Conservation (phyloP, 352 stramenopile genomes). For the Globisporangium orthogonon region DNA sequence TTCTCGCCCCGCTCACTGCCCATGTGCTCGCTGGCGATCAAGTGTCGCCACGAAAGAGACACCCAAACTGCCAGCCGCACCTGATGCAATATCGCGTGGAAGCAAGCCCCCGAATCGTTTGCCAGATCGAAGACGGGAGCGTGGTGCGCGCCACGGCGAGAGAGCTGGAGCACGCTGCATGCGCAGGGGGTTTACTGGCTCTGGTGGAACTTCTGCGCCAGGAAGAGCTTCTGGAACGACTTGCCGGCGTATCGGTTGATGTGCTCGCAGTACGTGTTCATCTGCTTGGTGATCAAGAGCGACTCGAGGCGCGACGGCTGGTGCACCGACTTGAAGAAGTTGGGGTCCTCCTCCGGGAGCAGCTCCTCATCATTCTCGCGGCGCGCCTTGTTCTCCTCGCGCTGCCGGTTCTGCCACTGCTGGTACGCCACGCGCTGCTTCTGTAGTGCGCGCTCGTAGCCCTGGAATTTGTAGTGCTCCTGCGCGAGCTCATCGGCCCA, state of each 20-base stretch:
- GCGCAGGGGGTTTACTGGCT: conserved; percentile 27
- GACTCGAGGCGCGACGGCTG: conserved; percentile 85
- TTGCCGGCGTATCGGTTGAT: conserved; percentile 89
- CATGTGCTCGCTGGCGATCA: not conserved
- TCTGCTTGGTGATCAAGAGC: conserved; percentile 89
- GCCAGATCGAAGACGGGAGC: too few relatives aligned
- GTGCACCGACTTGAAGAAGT: conserved; percentile 85
- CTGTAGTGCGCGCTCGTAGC: conserved; percentile 81
- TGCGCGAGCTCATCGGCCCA: conserved; percentile 96
- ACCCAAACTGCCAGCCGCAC: not conserved
- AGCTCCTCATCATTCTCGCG: conserved; percentile 72
- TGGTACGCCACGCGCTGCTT: conserved; percentile 81
- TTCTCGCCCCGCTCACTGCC: not conserved
- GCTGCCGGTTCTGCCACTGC: conserved; percentile 84
- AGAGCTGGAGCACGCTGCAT: too few relatives aligned
- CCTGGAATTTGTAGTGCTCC: conserved; percentile 93
- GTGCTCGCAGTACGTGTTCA: conserved; percentile 91
- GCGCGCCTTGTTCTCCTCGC: conserved; percentile 84
- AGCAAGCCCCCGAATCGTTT: too few relatives aligned
- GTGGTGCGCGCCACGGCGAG: too few relatives aligned
- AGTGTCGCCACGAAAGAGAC: too few relatives aligned
- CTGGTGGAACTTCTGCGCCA: conserved; percentile 87
- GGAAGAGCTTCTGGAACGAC: conserved; percentile 89
- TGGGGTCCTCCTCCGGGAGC: conserved; percentile 77
- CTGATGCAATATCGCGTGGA: too few relatives aligned